Percentiles rank a stretch among this genome's conserved stretches.
These are phyloP conservation scores for Fusarium sp. DNA, from an alignment of 2,329 filamentous ascomycete species.

Conservation along the genomic window DNA sequence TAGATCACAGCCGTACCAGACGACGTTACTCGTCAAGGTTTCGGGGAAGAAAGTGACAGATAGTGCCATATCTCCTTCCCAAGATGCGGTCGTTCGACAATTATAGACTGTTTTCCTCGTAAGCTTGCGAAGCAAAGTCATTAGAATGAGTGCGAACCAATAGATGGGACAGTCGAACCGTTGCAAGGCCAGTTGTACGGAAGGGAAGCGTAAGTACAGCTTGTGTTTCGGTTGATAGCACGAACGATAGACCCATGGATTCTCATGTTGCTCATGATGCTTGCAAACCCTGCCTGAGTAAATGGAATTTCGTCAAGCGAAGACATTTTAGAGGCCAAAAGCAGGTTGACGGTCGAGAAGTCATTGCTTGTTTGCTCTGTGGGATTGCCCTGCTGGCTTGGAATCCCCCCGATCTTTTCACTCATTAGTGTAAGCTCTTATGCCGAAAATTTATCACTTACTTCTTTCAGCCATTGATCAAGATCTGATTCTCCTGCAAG, in stretches of 20 bases:
- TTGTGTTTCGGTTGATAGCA: slow-evolving; percentile 18
- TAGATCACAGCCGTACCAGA: slow-evolving; percentile 13
- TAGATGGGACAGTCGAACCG: neutral
- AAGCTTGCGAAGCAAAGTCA: rapidly evolving
- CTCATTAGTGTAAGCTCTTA: neutral
- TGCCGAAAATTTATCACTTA: neutral
- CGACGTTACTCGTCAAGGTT: neutral
- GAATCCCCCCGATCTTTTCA: neutral
- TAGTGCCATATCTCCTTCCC: slow-evolving; percentile 1
- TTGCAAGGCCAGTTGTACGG: neutral
- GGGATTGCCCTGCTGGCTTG: neutral
- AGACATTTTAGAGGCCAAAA: neutral
- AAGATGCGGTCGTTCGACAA: neutral
- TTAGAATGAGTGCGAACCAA: rapidly evolving
- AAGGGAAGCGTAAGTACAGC: neutral
- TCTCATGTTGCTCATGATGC: neutral
- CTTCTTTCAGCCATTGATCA: neutral
- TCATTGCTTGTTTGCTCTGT: neutral
- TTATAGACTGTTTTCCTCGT: neutral
- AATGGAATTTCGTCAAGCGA: slow-evolving; percentile 8
- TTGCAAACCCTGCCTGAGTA: neutral
- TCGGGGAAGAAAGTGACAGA: neutral
- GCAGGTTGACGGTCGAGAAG: neutral
- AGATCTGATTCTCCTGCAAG: neutral
- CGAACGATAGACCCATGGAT: slow-evolving; percentile 14